Percentiles rank a stretch among this genome's conserved stretches.
Evolutionary conservation across 257 asterid genomes (phyloP).

Genomic region (Scutellaria galericulata): DNA sequence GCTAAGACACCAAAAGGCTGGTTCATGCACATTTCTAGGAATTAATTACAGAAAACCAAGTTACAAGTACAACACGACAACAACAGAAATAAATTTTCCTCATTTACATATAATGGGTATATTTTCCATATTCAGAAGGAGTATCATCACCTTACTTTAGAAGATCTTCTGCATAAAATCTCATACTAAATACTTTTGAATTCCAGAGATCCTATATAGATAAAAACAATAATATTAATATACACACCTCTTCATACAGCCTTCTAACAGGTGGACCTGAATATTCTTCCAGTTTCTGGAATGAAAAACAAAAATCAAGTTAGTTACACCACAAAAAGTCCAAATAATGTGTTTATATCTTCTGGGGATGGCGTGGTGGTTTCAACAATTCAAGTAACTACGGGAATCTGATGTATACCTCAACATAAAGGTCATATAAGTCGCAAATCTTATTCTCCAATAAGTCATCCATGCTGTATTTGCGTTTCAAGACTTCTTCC

Average conservation of each 20-base stretch:
- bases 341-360: not conserved
- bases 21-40: conserved; percentile 15
- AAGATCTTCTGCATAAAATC: conserved; percentile 7
- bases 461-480: conserved; percentile 64
- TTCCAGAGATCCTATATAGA: conserved; percentile 15
- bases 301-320: conserved; percentile 31
- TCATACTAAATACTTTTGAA: not conserved
- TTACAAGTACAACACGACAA: not conserved
- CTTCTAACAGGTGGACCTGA: conserved; percentile 82
- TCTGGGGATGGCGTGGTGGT: not conserved
- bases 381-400: not conserved
- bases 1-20: not conserved
- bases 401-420: conserved; percentile 49
- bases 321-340: conserved; percentile 25
- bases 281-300: conserved; percentile 81
- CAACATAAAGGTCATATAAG: conserved; percentile 80
- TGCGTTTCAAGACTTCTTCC: conserved; percentile 66
- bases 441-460: conserved; percentile 87
- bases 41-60: conserved; percentile 2
- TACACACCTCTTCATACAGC: conserved; percentile 84
- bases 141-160: not conserved
- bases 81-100: not conserved
- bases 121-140: conserved; percentile 5
- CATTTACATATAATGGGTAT: not conserved
- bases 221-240: conserved; percentile 1